Conservation (phyloP, 208 protist species). For the Entamoeba histolytica region DNA sequence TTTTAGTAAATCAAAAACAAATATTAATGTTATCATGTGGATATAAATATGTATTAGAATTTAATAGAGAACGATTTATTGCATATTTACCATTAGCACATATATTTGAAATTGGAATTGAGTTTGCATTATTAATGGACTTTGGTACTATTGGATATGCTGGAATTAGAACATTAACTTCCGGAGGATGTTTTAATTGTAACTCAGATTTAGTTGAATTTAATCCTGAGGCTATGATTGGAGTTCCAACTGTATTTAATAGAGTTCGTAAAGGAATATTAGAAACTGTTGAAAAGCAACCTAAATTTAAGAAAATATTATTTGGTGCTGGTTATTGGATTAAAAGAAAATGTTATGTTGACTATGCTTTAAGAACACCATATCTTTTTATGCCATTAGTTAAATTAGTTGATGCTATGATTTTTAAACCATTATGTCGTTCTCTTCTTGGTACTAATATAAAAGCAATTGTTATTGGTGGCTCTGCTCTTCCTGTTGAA, state of each 20-base stretch:
- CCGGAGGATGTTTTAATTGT: background rate
- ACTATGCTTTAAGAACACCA: background rate
- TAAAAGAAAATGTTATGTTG: background rate
- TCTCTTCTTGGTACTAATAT: background rate
- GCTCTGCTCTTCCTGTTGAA: background rate
- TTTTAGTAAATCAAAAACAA: background rate
- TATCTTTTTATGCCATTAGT: background rate
- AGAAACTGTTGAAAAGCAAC: background rate
- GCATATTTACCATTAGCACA: background rate
- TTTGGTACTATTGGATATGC: background rate
- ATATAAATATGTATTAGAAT: background rate
- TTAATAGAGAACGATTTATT: background rate
- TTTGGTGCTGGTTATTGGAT: background rate
- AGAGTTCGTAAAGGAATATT: background rate
- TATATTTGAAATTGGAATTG: background rate
- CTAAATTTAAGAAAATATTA: background rate
- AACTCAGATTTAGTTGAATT: background rate
- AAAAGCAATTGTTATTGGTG: constrained; percentile 5
- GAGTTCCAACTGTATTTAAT: background rate
- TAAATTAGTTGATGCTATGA: background rate
- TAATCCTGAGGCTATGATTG: background rate
- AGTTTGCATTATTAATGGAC: background rate
- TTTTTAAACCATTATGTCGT: background rate
- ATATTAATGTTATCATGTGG: background rate
- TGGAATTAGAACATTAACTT: background rate